A percentile compares a stretch with the other conserved stretches of the same genome.
phyloP scores from a whole-genome alignment of 768 basidiomycete genomes.

The Suillus occidentalis region DNA sequence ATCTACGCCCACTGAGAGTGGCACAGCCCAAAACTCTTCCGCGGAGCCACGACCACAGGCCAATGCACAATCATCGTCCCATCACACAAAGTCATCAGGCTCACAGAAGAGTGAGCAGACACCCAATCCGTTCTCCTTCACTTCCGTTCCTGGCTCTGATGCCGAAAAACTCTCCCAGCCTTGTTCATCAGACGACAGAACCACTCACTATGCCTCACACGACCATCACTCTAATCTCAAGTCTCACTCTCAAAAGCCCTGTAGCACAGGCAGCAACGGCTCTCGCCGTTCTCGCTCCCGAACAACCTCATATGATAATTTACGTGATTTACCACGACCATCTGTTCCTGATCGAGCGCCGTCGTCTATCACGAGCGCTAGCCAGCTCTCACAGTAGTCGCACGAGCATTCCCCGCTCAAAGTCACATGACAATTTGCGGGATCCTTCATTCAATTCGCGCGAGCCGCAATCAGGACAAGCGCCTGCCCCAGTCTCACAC shows the following conservation, averaged over 20 bases:
- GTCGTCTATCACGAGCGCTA: conserved; percentile 11
- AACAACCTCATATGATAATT: conserved; percentile 24
- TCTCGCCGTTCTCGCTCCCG: conserved; percentile 18
- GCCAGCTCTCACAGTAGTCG: background rate
- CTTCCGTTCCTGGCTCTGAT: conserved; percentile 12
- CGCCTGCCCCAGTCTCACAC: background rate
- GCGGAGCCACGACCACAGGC: conserved; percentile 22
- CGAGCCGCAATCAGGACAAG: background rate
- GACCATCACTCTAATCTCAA: conserved; percentile 16
- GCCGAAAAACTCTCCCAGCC: conserved; percentile 16
- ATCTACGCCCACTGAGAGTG: conserved; percentile 18
- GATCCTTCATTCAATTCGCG: background rate
- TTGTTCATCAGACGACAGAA: background rate
- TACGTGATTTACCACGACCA: conserved; percentile 20
- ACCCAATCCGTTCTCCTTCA: conserved; percentile 13
- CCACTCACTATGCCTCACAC: conserved; percentile 12
- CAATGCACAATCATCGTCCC: conserved; percentile 22
- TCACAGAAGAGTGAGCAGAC: conserved; percentile 27
- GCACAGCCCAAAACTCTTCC: conserved; percentile 15
- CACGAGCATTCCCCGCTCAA: background rate
- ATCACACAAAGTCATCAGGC: conserved; percentile 32
- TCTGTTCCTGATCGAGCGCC: background rate
- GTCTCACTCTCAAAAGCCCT: conserved; percentile 16
- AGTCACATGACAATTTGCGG: conserved; percentile 4
- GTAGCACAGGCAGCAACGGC: conserved; percentile 13